Conservation (phyloP, 2,329 filamentous ascomycete genomes). For the Pseudovirgaria hyperparasitica region DNA sequence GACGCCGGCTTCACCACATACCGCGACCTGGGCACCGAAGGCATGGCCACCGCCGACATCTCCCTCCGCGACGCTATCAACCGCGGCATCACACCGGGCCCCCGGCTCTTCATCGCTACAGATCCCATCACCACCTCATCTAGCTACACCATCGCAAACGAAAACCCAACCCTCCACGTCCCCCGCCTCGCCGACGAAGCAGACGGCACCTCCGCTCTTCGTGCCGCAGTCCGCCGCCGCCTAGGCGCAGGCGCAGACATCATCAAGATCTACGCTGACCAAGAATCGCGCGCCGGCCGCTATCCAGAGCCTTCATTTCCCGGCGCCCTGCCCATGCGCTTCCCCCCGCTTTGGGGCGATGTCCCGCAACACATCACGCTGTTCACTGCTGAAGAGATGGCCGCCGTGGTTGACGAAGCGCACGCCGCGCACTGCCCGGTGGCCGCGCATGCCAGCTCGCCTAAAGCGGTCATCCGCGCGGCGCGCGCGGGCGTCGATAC, state of each 20-base stretch:
- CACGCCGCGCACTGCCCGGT: slow-evolving; percentile 12
- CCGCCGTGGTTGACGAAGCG: slow-evolving; percentile 17
- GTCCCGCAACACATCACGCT: slow-evolving; percentile 6
- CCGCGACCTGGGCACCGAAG: slow-evolving; percentile 43
- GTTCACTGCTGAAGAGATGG: slow-evolving; percentile 10
- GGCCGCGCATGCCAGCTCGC: slow-evolving; percentile 14
- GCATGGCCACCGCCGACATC: slow-evolving; percentile 36
- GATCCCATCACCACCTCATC: slow-evolving; percentile 37
- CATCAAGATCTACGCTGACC: slow-evolving; percentile 22
- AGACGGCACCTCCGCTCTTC: slow-evolving; percentile 35
- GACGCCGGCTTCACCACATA: slow-evolving; percentile 46
- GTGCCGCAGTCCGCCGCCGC: slow-evolving; percentile 15
- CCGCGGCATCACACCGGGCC: slow-evolving; percentile 40
- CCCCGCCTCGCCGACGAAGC: slow-evolving; percentile 31
- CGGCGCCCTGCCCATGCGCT: slow-evolving; percentile 9
- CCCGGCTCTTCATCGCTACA: slow-evolving; percentile 43
- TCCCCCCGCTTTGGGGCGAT: slow-evolving; percentile 3
- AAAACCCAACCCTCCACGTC: slow-evolving; percentile 33
- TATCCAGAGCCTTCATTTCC: slow-evolving; percentile 13
- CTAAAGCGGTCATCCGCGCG: slow-evolving; percentile 18
- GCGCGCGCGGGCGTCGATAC: slow-evolving; percentile 18
- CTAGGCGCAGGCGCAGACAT: slow-evolving; percentile 19
- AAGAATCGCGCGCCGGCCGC: slow-evolving; percentile 14
- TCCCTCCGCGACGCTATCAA: slow-evolving; percentile 42
- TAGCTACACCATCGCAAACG: slow-evolving; percentile 36